Conservation (phyloP, 352 stramenopile genomes). For the Phytopythium cucurbitacearum region DNA sequence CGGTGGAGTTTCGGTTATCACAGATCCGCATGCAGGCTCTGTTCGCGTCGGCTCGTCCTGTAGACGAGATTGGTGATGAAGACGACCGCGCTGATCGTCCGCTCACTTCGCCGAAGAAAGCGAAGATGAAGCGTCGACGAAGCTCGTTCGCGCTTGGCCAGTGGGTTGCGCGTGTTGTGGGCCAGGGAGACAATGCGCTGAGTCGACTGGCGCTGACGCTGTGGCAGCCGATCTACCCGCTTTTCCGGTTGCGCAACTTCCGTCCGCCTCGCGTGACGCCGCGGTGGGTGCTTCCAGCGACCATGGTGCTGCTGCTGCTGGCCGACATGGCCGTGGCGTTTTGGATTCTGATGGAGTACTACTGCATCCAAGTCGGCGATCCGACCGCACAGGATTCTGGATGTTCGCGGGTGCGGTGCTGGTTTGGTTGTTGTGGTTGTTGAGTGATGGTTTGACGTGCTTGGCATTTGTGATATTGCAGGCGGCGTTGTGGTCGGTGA, state of each 20-base stretch:
- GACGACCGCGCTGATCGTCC: not conserved
- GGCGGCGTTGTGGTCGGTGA: constrained; percentile 54
- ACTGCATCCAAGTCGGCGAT: constrained; percentile 83
- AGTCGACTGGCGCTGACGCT: constrained; percentile 6
- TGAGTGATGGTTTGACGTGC: not conserved
- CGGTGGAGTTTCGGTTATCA: constrained; percentile 63
- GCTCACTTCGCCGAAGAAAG: constrained; percentile 17
- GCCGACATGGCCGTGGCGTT: constrained; percentile 60
- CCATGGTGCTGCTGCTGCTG: constrained; percentile 61
- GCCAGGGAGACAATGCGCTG: not conserved
- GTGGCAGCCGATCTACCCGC: constrained; percentile 45
- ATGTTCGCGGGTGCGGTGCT: constrained; percentile 56
- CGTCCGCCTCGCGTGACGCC: constrained; percentile 6
- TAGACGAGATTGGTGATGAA: constrained; percentile 9
- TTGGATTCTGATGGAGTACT: constrained; percentile 82
- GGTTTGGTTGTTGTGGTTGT: not conserved
- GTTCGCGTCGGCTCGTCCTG: constrained; percentile 36
- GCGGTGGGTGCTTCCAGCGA: constrained; percentile 36
- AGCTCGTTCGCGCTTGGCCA: no score
- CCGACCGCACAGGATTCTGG: constrained; percentile 64
- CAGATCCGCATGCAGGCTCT: constrained; percentile 77
- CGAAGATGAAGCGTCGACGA: constrained; percentile 13
- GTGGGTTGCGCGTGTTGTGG: not conserved
- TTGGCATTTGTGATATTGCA: constrained; percentile 16
- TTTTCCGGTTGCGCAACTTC: constrained; percentile 61